Conservation (phyloP, 768 basidiomycete species). For the Psilocybe cubensis region DNA sequence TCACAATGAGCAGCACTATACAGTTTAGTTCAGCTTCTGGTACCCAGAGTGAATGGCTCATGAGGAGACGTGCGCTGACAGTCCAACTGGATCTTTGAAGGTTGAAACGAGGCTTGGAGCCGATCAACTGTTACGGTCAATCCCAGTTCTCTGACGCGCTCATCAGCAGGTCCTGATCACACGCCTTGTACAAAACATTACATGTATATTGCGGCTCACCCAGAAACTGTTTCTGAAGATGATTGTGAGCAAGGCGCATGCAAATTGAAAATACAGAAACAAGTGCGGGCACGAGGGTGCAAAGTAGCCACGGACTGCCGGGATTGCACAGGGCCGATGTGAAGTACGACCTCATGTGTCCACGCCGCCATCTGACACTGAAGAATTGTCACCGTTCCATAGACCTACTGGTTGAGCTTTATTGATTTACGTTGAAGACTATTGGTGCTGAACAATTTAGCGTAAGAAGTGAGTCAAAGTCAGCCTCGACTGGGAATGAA, state of each 20-base stretch:
- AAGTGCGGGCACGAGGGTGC: background rate
- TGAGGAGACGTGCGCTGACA: background rate
- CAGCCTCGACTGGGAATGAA: too few species aligned
- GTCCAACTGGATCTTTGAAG: too few species aligned
- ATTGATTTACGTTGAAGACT: background rate
- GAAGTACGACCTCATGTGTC: background rate
- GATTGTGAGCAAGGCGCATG: too few species aligned
- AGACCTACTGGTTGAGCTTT: too few species aligned
- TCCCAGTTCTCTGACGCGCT: too few species aligned
- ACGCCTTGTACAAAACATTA: too few species aligned
- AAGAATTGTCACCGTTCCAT: background rate
- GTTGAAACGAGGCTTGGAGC: background rate
- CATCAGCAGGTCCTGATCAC: too few species aligned
- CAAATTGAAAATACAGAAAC: too few species aligned
- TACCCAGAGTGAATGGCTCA: background rate
- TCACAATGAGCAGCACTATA: background rate
- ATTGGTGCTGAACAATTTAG: background rate
- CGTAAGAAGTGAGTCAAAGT: background rate
- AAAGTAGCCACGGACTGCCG: background rate
- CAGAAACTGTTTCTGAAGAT: too few species aligned
- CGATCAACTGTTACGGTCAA: too few species aligned
- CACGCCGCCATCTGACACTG: background rate
- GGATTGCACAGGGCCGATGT: constrained; percentile 1
- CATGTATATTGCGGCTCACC: too few species aligned
- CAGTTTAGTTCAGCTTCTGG: background rate